These are phyloP conservation scores for Fusarium sp. DNA, from an alignment of 2,329 filamentous ascomycete species.

Conservation along the genomic window DNA sequence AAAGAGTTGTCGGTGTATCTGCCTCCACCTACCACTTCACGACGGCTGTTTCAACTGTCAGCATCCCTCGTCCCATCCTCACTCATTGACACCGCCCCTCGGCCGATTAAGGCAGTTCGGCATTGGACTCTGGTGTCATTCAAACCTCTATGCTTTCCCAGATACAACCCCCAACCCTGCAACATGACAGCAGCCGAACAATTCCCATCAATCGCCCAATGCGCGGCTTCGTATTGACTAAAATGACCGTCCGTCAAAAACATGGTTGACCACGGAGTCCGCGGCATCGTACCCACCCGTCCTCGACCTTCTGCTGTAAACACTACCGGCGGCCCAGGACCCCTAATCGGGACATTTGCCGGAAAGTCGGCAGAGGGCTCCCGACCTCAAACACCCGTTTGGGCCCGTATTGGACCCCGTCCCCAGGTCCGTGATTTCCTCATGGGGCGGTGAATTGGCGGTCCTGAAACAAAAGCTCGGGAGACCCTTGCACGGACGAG, in stretches of 20 bases:
- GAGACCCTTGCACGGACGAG: slow-evolving; percentile 4
- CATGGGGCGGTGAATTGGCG: neutral
- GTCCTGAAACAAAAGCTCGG: slow-evolving; percentile 1
- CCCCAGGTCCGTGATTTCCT: slow-evolving; percentile 11
- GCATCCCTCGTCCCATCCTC: neutral
- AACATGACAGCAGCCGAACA: neutral
- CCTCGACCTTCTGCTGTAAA: neutral
- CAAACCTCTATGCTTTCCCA: neutral
- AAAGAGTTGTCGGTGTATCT: neutral
- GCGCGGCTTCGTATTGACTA: neutral
- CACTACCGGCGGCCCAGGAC: neutral
- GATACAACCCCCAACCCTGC: neutral
- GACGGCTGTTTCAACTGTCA: neutral
- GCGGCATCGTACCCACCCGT: neutral
- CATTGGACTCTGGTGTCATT: neutral
- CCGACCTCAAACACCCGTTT: neutral
- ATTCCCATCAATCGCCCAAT: slow-evolving; percentile 7
- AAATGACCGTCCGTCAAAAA: neutral
- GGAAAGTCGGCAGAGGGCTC: neutral
- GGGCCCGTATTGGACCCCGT: neutral
- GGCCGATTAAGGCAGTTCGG: neutral
- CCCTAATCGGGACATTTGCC: neutral
- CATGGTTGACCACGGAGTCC: neutral
- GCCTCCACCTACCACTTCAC: neutral
- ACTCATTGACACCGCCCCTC: neutral